Evolutionary conservation across 2,329 filamentous ascomycete species (phyloP), one percentile per base, ranked within the genome.

Genomic region (Pezicula neosporulosa): DNA sequence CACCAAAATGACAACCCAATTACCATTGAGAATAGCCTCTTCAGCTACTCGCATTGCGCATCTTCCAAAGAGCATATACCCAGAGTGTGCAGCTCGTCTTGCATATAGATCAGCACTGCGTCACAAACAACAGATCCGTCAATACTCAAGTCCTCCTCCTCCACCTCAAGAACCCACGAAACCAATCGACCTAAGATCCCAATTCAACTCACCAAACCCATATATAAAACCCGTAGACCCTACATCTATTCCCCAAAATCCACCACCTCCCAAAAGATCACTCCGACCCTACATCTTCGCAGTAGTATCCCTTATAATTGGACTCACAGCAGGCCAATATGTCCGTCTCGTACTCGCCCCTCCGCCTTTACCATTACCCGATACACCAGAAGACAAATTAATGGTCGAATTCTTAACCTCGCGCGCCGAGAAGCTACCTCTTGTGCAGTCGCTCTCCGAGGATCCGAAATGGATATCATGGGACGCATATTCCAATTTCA

Each of bases 391-490:
- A 50, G 78, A 81, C 63, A 52, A 55, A 9, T 57, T 71, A 48
- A 67, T 75, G 18, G 62, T 70, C n/a, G 54, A 61, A 15, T 63
- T 68, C 52, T 68, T 82, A 49, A 69, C 69, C 49, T 56, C 63
- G n/a, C 61, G 67, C 47, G 76, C 77, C 46, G 66, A 70, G 30
- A 61, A 69, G 27, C 71, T 81, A 3, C 74, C 77, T 45, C 62
- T 80, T 54, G 75, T 82, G 6, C 70, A 71, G 49, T 63, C 70
- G 15, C 68, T 81, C 3, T 65, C 69, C 18, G 61, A 68, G 8
- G 77, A 80, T 60, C 70, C 71, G 6, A 51, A 59, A 7, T 74
- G 70, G 70, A 56, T 51, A 13, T 65, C 64, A 10, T 73, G 73
- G 71, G 69, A 72, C 49, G 72, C 73, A 19, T 77, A 75, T 63